Evolutionary conservation across 441 rosid genomes (phyloP), one percentile per base, ranked within the genome.

Genomic region (Mallotus japonicus): DNA sequence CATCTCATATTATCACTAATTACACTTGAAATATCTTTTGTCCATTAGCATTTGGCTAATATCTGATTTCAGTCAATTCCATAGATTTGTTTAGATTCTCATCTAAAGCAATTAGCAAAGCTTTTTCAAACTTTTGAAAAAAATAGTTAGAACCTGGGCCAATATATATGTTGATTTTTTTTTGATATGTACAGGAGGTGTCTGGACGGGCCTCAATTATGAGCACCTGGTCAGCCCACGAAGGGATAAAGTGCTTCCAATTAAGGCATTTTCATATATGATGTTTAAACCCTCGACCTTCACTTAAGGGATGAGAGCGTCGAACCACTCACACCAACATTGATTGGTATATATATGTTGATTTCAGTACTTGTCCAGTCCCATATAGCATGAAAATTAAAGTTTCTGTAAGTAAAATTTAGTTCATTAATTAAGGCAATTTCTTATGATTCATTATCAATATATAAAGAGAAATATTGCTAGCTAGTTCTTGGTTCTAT

Each of bases 11-110:
- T 34, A 15, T 59, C 22, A 56, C 63, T 56, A 69, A 69, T 69
- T 69, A 44, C 37, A 53, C 34, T 53, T 50, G 0, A 44, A 24
- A 56, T 13, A 32, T 15, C 47, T 44, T 60, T 80, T 67, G 77
- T 70, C 75, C 11, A 57, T 15, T 66, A 62, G 75, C 57, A 9
- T 44, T 72, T 69, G 61, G 72, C 67, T 28, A 49, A 67, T 37
- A 60, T 70, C 37, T 32, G 60, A 53, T 57, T 62, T 34, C 32
- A 17, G 73, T 77, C 83, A 47, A 70, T 67, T 75, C 68, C 10
- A 55, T 72, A 57, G 79, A 80, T 83, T 70, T 80, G 61, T 42
- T 76, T 8, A 67, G 83, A 82, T 83, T 70, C 70, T 72, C 51
- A 24, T 0, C 50, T 67, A 34, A 71, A 71, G 50, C 40, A 50